These are phyloP conservation scores for Fomitopsis palustris DNA, from an alignment of 1,284 basidiomycete species.

Conservation along the genomic window DNA sequence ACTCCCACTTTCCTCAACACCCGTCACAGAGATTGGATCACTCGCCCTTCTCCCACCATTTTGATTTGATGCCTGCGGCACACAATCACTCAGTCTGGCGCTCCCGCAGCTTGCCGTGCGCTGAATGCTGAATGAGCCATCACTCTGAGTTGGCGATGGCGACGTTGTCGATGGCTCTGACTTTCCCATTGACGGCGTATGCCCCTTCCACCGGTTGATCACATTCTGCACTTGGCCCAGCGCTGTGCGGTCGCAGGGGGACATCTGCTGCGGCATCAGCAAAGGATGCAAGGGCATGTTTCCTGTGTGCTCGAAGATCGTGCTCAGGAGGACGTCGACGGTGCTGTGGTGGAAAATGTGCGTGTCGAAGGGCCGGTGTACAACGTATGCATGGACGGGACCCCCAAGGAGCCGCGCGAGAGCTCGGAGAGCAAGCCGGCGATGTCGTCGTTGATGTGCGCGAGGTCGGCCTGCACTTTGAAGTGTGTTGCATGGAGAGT, in stretches of 20 bases:
- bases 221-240: slow-evolving; percentile 60
- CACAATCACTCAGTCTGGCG: slow-evolving; percentile 34
- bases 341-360: slow-evolving; percentile 17
- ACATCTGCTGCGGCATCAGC: slow-evolving; percentile 52
- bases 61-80: slow-evolving; percentile 11
- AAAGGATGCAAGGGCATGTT: slow-evolving; percentile 30
- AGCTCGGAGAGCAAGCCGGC: slow-evolving; percentile 56
- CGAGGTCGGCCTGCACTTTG: slow-evolving; percentile 67
- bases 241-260: slow-evolving; percentile 32
- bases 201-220: slow-evolving; percentile 76
- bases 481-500: slow-evolving; percentile 41
- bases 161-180: slow-evolving; percentile 27
- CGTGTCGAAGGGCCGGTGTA: slow-evolving; percentile 17
- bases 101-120: slow-evolving; percentile 51
- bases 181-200: slow-evolving; percentile 42
- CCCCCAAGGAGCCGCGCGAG: slow-evolving; percentile 33
- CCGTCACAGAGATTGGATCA: slow-evolving; percentile 9
- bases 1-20: slow-evolving; percentile 22
- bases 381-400: slow-evolving; percentile 18
- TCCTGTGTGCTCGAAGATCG: slow-evolving; percentile 39
- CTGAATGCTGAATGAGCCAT: slow-evolving; percentile 62
- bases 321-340: slow-evolving; percentile 27
- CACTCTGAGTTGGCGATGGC: slow-evolving; percentile 35
- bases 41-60: slow-evolving; percentile 1
- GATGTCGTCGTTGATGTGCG: slow-evolving; percentile 60